Evolutionary conservation across 2,329 filamentous ascomycete species (phyloP), one percentile per base, ranked within the genome.

Genomic region (Bipolaris bicolor): DNA sequence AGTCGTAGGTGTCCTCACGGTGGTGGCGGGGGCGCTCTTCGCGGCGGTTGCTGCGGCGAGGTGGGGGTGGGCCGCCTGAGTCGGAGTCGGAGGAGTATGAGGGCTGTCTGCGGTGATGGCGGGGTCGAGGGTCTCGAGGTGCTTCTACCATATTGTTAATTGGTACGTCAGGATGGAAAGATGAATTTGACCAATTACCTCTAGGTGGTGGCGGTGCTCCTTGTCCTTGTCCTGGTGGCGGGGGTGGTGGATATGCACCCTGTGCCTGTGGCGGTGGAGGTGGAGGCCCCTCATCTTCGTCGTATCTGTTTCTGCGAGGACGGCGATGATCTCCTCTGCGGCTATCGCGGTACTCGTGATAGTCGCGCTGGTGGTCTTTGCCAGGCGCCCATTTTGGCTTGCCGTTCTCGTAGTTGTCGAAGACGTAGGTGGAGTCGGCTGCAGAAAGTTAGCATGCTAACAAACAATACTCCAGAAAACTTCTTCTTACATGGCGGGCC

Each of bases 391-490:
- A 69, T 58, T 62, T 65, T 5, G 67, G 63, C 51, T 68, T 69
- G 47, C 67, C 67, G 60, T 68, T 66, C 53, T 69, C 67, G 61
- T 69, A 69, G 55, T 63, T 66, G 29, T 69, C 65, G 49, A 69
- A 69, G 60, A 60, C 64, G 54, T 69, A 69, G 18, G 64, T 66
- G 46, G 65, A 61, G 22, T 66, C 63, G 39, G 64, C 64, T 62
- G 49, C 9, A 7, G 10, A 36, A 20, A 24, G 40, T 61, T 34
- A 60, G 55, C 49, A 46, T 16, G 20, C 24, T 18, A 5, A 29
- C 26, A 1, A 29, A n/a, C 3, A 45, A 36, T 44, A 13, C n/a
- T 22, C 5, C 1, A 11, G 7, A 15, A 15, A 26, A 15, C n/a
- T 10, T 6, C 31, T 40, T 40, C 55, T 20, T 49, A 57, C 57